Evolutionary conservation across 169 alveolate species (phyloP), one percentile per base, ranked within the genome.

Genomic region (Neospora caninum): DNA sequence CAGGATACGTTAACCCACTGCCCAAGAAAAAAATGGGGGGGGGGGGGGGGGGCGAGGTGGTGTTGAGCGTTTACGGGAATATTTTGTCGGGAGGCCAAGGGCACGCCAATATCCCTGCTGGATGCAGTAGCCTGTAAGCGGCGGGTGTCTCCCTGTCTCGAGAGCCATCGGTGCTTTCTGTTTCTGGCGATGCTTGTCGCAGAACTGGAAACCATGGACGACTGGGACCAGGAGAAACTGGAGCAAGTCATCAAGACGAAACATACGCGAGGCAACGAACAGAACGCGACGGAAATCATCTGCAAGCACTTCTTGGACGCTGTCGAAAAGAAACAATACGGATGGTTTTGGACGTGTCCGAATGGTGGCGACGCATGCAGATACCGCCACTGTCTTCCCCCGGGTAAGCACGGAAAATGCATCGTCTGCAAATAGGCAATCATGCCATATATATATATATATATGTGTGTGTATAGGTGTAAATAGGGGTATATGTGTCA

Each of bases 311-410:
- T 99, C 96, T 95, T 99, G 53, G 98, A 98, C 45, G 99, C 99
- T 13, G 99, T 99, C 42, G 99, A 99, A 94, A 97, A 97, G 89
- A 97, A 96, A 97, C 96, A 97, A 92, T 99, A 98, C 95, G 99
- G 99, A 34, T 99, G 99, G 99, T 98, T 98, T 95, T 99, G 99
- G 99, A 99, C 97, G 88, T 99, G 99, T 89, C 99, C 99, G 9
- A 99, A 99, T 95, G 99, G 99, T 45, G 99, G 99, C 36, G 99
- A 99, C 92, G 97, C 97, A 41, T 99, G 99, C 95, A 98, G 98
- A 93, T 99, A 99, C 95, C 98, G 99, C 78, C 99, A 99, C 95
- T 98, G 99, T 93, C 97, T 99, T 41, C 99, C 99, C 10, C 98
- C 97, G 88, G 99, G 99, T 89, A 91, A 49, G n/a, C 27, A 4